Evolutionary conservation across 495 filamentous ascomycete species (phyloP).

Genomic region (Xylaria cubensis): DNA sequence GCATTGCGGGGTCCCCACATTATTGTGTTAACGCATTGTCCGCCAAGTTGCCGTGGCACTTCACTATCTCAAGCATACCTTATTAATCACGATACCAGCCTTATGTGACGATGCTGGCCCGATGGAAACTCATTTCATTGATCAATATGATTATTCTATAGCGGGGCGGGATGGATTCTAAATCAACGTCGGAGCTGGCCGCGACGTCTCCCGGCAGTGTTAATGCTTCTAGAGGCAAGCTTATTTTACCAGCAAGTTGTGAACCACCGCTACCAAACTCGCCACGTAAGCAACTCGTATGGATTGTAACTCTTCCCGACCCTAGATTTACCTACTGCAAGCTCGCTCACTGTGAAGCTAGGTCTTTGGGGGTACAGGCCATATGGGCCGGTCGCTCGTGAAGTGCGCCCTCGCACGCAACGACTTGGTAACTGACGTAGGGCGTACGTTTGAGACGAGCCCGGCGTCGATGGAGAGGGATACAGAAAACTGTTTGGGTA

Average conservation of each 20-base stretch:
- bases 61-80: neutral
- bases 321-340: neutral
- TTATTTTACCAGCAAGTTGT: constrained; percentile 74
- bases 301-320: constrained; percentile 68
- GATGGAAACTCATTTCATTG: neutral
- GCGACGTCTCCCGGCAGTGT: constrained; percentile 36
- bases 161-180: constrained; percentile 39
- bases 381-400: constrained; percentile 91
- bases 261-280: constrained; percentile 78
- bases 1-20: constrained; percentile 21
- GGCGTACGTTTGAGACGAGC: constrained; percentile 80
- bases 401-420: constrained; percentile 79
- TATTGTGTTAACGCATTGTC: neutral
- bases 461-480: constrained; percentile 70
- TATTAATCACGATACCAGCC: neutral
- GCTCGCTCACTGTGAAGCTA: constrained; percentile 41
- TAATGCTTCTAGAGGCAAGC: constrained; percentile 40
- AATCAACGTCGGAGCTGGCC: constrained; percentile 37
- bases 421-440: constrained; percentile 89
- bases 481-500: constrained; percentile 75
- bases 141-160: constrained; percentile 20
- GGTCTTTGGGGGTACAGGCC: constrained; percentile 94
- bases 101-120: constrained; percentile 8
- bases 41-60: constrained; percentile 27
- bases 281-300: constrained; percentile 76